Percentiles rank a stretch among this genome's conserved stretches.
Evolutionary conservation across 2,329 filamentous ascomycete species (phyloP).

Genomic region (Trematosphaeria pertusa): DNA sequence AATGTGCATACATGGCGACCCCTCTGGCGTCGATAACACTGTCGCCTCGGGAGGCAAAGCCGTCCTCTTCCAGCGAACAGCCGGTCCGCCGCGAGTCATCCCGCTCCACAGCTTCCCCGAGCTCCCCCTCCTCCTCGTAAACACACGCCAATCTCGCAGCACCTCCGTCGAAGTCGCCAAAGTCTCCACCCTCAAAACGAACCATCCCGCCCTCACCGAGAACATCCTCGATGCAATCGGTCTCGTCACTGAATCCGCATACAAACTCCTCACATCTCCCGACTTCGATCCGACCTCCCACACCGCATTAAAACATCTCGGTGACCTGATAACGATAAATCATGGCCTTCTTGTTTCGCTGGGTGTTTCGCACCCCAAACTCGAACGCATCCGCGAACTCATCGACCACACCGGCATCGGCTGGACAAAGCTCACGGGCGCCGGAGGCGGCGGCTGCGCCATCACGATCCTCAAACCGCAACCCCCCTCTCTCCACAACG

Average conservation of each 20-base stretch:
- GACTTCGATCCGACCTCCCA: slow-evolving; percentile 72
- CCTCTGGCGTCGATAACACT: slow-evolving; percentile 96
- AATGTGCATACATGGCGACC: slow-evolving; percentile 97
- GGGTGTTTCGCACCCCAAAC: slow-evolving; percentile 90
- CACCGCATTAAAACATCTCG: slow-evolving; percentile 73
- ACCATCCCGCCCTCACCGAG: slow-evolving; percentile 78
- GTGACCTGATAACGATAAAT: slow-evolving; percentile 90
- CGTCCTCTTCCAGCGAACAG: slow-evolving; percentile 82
- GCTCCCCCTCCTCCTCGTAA: slow-evolving; percentile 85
- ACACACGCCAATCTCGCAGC: slow-evolving; percentile 87
- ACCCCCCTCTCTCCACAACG: slow-evolving; percentile 53
- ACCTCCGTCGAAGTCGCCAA: slow-evolving; percentile 87
- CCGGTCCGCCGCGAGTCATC: slow-evolving; percentile 76
- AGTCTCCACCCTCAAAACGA: slow-evolving; percentile 73
- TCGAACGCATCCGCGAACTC: slow-evolving; percentile 90
- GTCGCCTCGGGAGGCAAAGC: slow-evolving; percentile 93
- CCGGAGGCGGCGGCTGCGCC: slow-evolving; percentile 93
- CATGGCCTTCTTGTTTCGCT: slow-evolving; percentile 90
- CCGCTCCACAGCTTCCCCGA: slow-evolving; percentile 89
- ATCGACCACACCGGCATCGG: slow-evolving; percentile 84
- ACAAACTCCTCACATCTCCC: slow-evolving; percentile 62
- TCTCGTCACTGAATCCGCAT: slow-evolving; percentile 67
- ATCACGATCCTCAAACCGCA: slow-evolving; percentile 85
- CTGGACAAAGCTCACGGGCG: slow-evolving; percentile 97
- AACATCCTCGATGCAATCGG: slow-evolving; percentile 88